Evolutionary conservation across 345 rosid species (phyloP).

Genomic region (Acer campestre): DNA sequence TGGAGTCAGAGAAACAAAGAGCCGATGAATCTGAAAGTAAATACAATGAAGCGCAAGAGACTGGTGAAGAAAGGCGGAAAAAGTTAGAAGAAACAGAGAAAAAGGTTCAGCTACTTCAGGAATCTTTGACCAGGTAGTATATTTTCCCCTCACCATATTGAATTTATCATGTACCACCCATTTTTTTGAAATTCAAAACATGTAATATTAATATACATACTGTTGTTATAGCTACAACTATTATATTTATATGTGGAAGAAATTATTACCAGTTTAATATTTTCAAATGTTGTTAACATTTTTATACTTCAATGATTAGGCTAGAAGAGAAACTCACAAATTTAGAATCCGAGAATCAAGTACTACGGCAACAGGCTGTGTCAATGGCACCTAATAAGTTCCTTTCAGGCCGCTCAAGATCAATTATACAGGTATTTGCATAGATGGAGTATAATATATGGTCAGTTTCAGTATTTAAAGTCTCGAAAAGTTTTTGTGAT

Average conservation of each 20-base stretch:
- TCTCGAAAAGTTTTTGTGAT: conserved; percentile 10
- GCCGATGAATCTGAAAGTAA: conserved; percentile 64
- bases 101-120: conserved; percentile 73
- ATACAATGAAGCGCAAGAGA: conserved; percentile 51
- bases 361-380: conserved; percentile 89
- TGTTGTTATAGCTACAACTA: conserved; percentile 1
- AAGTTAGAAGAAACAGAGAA: conserved; percentile 80
- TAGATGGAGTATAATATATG: background rate
- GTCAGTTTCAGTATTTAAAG: background rate
- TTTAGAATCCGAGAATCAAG: conserved; percentile 89
- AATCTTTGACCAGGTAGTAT: conserved; percentile 65
- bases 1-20: conserved; percentile 67
- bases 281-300: conserved; percentile 16
- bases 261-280: background rate
- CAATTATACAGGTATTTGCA: conserved; percentile 70
- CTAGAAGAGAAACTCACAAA: conserved; percentile 83
- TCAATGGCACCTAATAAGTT: conserved; percentile 92
- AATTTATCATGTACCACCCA: background rate
- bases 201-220: background rate
- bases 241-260: conserved; percentile 1
- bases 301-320: conserved; percentile 43
- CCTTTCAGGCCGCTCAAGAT: conserved; percentile 92
- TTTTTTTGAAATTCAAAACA: background rate
- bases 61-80: conserved; percentile 52
- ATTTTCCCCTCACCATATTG: background rate